Evolutionary conservation across 2,329 filamentous ascomycete species (phyloP), one percentile per base, ranked within the genome.

Genomic region (Trichoderma breve): DNA sequence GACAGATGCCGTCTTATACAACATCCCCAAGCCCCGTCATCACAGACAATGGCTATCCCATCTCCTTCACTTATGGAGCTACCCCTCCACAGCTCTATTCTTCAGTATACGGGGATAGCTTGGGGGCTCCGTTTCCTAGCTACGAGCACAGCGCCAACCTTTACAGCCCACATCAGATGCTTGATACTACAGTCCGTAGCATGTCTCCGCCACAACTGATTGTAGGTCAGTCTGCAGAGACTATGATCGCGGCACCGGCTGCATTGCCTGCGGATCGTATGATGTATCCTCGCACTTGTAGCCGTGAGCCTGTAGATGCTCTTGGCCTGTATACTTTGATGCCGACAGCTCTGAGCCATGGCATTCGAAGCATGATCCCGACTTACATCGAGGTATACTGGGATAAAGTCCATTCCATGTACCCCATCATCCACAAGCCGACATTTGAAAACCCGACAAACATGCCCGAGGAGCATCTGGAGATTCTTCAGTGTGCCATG

Each of bases 311-410:
- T 77, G 79, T 80, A 75, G 77, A 81, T 75, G 79, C 81, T 66
- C 74, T 83, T 76, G 81, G 76, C 71, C 78, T 81, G 73, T 78
- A 83, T 74, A 78, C 70, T 51, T 55, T 77, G 32, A 74, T 76
- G 71, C 74, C 79, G 11, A 73, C 81, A 68, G 78, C 81, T 66
- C 77, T 86, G 74, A 80, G 82, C 73, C 78, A 79, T 36, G 80
- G 81, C 62, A 79, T 82, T 58, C 81, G 81, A 72, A 83, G 81
- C 64, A 81, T 82, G 53, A 83, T 88, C 60, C 86, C 87, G 55
- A 77, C 77, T 55, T 88, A 88, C 73, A 80, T 89, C 72, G 81
- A 86, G 28, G 79, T 85, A 43, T 89, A 88, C 78, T 89, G 87
- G 87, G 81, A 84, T 65, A 83, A 82, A 73, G 84, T 87, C 63